phyloP scores from a whole-genome alignment of 352 stramenopile species.

The Elongisporangium senticosum region DNA sequence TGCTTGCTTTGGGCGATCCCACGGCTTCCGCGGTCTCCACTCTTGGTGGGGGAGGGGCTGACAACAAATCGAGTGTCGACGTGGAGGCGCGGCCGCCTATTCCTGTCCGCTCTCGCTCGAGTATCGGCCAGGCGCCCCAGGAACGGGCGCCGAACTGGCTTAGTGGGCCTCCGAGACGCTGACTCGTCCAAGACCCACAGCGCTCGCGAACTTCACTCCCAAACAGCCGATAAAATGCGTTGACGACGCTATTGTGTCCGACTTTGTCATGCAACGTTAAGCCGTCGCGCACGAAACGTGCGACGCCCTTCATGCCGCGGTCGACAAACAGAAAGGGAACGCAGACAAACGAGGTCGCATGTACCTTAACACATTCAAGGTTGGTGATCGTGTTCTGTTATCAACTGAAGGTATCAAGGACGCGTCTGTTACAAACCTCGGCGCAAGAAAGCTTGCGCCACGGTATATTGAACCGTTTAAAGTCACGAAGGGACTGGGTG shows the following conservation, averaged over 20 bases:
- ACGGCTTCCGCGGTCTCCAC: too few relatives aligned
- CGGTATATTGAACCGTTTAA: not conserved
- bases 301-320: slow-evolving; percentile 2
- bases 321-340: slow-evolving; percentile 11
- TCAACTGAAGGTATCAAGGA: slow-evolving; percentile 4
- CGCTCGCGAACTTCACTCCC: slow-evolving; percentile 2
- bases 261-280: slow-evolving; percentile 5
- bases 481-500: not conserved
- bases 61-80: too few relatives aligned
- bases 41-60: too few relatives aligned
- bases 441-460: not conserved
- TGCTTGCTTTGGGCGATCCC: too few relatives aligned
- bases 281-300: slow-evolving; percentile 1
- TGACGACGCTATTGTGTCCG: not conserved
- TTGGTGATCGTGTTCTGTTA: slow-evolving; percentile 12
- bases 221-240: not conserved
- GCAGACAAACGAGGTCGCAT: slow-evolving; percentile 3
- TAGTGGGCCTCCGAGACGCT: not conserved
- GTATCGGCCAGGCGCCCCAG: not conserved
- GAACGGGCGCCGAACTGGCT: not conserved
- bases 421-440: not conserved
- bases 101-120: too few relatives aligned
- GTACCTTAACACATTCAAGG: slow-evolving; percentile 3
- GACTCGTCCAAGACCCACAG: not conserved
- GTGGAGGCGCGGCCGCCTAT: too few relatives aligned